These are phyloP conservation scores for Wickerhamomyces bisporus DNA, from an alignment of 805 yeast genomes.

Conservation along the genomic window DNA sequence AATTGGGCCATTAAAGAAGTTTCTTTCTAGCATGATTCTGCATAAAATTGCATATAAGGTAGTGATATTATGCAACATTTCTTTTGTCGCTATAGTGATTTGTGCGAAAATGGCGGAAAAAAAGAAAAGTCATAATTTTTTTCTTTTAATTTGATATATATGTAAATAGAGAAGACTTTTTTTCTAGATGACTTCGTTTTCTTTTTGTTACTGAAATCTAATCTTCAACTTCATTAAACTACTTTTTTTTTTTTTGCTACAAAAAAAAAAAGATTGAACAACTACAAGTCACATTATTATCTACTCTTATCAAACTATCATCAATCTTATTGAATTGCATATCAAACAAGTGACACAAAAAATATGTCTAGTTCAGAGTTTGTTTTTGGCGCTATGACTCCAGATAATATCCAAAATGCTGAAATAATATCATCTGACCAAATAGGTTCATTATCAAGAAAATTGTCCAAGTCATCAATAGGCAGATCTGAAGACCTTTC, in stretches of 20 bases:
- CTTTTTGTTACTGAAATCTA: too few species aligned
- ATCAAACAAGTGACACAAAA: slow-evolving; percentile 1
- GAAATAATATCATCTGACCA: slow-evolving; percentile 3
- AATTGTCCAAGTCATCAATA: slow-evolving; percentile 21
- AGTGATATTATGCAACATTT: not conserved
- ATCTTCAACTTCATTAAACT: too few species aligned
- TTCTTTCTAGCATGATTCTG: not conserved
- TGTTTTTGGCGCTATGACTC: slow-evolving; percentile 22
- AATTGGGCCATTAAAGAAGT: not conserved
- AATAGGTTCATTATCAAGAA: slow-evolving; percentile 17
- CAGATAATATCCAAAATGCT: slow-evolving; percentile 15
- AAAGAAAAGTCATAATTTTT: not conserved
- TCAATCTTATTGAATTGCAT: too few species aligned
- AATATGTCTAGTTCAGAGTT: slow-evolving; percentile 8
- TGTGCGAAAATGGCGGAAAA: slow-evolving; percentile 1
- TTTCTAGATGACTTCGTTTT: not conserved
- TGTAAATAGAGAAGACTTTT: not conserved
- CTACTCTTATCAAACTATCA: too few species aligned
- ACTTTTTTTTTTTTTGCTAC: too few species aligned
- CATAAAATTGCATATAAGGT: not conserved
- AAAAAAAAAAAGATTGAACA: too few species aligned
- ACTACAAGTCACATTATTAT: too few species aligned
- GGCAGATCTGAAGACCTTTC: slow-evolving; percentile 23
- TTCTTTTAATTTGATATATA: not conserved
- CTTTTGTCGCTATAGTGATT: not conserved